Percentiles rank a stretch among this genome's conserved stretches.
Evolutionary conservation across 1,284 basidiomycete species (phyloP).

Genomic region (Anthracocystis walkeri): DNA sequence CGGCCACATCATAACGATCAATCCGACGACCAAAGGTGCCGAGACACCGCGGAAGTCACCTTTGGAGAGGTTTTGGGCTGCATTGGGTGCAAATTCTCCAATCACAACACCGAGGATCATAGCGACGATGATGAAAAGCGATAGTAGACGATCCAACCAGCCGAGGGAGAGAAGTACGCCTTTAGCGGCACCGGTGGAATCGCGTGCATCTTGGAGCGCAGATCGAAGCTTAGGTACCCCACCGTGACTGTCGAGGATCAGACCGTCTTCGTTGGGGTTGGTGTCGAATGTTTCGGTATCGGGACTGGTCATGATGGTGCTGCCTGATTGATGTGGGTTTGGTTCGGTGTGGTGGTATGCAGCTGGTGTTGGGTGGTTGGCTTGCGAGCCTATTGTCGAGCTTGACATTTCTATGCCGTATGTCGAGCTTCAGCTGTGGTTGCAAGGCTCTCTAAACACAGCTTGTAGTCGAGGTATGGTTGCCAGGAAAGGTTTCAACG

Average conservation of each 20-base stretch:
- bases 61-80: constrained; percentile 53
- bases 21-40: constrained; percentile 60
- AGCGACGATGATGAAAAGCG: constrained; percentile 78
- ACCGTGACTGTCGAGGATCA: constrained; percentile 45
- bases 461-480: not conserved
- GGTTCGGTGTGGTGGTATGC: constrained; percentile 3
- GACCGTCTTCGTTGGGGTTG: constrained; percentile 38
- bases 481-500: too few species aligned
- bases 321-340: not conserved
- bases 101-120: constrained; percentile 86
- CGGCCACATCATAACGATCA: constrained; percentile 92
- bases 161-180: constrained; percentile 66
- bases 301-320: not conserved
- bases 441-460: not conserved
- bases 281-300: not conserved
- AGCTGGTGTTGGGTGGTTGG: not conserved
- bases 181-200: constrained; percentile 45
- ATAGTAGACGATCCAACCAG: constrained; percentile 78
- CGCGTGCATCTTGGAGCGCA: constrained; percentile 48
- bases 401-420: constrained; percentile 17
- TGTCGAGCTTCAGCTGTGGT: not conserved
- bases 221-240: constrained; percentile 50
- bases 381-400: constrained; percentile 16
- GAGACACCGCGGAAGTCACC: constrained; percentile 69
- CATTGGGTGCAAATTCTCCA: constrained; percentile 71